Conservation (phyloP, 164 flowering plant species). For the Stephania cephalantha region DNA sequence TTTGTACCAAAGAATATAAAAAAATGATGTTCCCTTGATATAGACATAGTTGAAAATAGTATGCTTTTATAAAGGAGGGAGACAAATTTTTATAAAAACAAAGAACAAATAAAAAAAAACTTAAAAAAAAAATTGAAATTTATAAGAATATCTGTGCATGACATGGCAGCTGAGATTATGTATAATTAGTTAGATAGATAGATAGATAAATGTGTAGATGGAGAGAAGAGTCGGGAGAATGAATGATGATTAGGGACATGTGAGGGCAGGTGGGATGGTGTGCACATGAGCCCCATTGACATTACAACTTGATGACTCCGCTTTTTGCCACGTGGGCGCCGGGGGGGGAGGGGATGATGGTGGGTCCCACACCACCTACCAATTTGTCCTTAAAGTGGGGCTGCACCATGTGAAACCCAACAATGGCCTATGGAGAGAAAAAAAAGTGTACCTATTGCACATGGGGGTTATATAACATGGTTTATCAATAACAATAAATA, state of each 20-base stretch:
- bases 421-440: neutral
- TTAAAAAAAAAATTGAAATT: too few relatives aligned
- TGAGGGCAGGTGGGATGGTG: conserved; percentile 1
- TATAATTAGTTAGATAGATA: too few relatives aligned
- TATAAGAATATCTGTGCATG: too few relatives aligned
- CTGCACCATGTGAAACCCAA: neutral
- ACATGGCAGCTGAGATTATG: neutral
- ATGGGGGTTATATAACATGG: neutral
- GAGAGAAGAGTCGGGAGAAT: neutral
- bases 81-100: too few relatives aligned
- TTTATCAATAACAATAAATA: neutral
- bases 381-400: neutral
- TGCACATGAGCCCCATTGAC: conserved; percentile 2
- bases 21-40: too few relatives aligned
- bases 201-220: neutral
- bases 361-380: neutral
- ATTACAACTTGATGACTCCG: neutral
- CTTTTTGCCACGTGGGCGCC: conserved; percentile 1
- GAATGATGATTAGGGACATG: neutral
- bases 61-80: too few relatives aligned
- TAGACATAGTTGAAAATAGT: too few relatives aligned
- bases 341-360: neutral
- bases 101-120: too few relatives aligned
- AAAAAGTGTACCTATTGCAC: neutral
- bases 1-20: too few relatives aligned